phyloP scores from a whole-genome alignment of 495 filamentous ascomycete species.

The Penicillium desertorum region DNA sequence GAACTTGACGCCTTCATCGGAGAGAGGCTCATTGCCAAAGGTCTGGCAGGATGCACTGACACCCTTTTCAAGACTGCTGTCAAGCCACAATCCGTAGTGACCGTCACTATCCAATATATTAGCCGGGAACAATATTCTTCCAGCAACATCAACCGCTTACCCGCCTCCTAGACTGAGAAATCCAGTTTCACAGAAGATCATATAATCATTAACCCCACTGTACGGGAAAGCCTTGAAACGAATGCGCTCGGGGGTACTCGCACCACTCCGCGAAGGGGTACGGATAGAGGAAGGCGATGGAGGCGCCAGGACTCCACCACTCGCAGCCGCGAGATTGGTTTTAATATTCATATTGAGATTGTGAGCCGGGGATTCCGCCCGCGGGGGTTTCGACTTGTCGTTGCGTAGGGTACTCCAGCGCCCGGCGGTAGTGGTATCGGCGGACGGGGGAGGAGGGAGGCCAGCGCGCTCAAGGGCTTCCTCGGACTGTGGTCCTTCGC shows the following conservation, averaged over 20 bases:
- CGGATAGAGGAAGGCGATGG: conserved; percentile 30
- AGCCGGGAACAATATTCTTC: conserved; percentile 1
- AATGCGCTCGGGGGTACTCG: conserved; percentile 61
- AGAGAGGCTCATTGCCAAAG: conserved; percentile 94
- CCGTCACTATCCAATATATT: conserved; percentile 61
- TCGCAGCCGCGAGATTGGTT: conserved; percentile 31
- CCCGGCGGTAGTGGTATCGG: conserved; percentile 67
- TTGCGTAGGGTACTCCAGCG: conserved; percentile 66
- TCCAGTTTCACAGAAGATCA: conserved; percentile 87
- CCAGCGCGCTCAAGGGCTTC: conserved; percentile 43
- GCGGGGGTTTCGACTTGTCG: conserved; percentile 26
- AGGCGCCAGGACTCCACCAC: conserved; percentile 30
- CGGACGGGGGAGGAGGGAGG: conserved; percentile 69
- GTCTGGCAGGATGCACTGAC: conserved; percentile 79
- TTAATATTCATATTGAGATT: conserved; percentile 34
- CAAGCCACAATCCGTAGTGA: conserved; percentile 89
- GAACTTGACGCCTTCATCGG: conserved; percentile 90
- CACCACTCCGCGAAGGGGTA: conserved; percentile 33
- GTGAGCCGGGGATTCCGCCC: conserved; percentile 21
- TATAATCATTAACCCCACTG: conserved; percentile 92
- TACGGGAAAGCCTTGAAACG: conserved; percentile 98
- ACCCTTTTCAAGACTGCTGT: conserved; percentile 82
- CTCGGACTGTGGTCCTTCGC: conserved; percentile 33
- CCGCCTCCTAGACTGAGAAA: conserved; percentile 85
- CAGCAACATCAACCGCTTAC: conserved; percentile 37